Evolutionary conservation across 176 grass and related monocot genomes (phyloP).

Genomic region (Carex kokanica): DNA sequence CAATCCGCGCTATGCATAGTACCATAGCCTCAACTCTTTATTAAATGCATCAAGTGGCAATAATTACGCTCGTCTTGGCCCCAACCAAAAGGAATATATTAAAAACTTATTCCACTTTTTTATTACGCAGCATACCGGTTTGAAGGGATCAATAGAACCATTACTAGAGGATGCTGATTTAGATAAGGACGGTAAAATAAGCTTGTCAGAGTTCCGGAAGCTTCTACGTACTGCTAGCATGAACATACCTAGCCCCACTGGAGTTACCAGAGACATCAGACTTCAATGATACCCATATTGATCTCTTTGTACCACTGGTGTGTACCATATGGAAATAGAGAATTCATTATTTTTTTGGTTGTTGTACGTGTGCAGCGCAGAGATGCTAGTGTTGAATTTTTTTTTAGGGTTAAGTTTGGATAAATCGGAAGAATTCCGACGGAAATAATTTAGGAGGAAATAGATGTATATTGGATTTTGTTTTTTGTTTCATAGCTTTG

Average conservation of each 20-base stretch:
- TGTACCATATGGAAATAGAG: constrained; percentile 12
- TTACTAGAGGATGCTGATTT: constrained; percentile 82
- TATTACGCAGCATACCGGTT: constrained; percentile 54
- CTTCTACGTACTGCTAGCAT: constrained; percentile 90
- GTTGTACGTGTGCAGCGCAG: constrained; percentile 12
- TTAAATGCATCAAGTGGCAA: background rate
- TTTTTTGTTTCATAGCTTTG: constrained; percentile 1
- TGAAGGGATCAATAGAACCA: constrained; percentile 84
- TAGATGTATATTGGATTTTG: constrained; percentile 17
- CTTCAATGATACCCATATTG: background rate
- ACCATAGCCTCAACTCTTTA: background rate
- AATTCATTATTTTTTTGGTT: constrained; percentile 25
- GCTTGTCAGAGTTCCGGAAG: constrained; percentile 74
- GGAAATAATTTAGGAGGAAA: constrained; percentile 21
- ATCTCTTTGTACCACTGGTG: background rate
- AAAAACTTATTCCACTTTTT: background rate
- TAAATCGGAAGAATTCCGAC: constrained; percentile 16
- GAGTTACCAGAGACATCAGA: constrained; percentile 28
- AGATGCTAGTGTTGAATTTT: constrained; percentile 19
- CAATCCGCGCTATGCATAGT: too few species aligned
- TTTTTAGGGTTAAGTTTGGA: constrained; percentile 5
- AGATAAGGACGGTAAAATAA: constrained; percentile 87
- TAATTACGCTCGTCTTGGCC: background rate
- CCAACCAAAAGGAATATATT: background rate
- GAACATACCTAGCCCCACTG: constrained; percentile 75